A percentile compares a stretch with the other conserved stretches of the same genome.
These are phyloP conservation scores for Tetrapisispora arboricola DNA, from an alignment of 805 yeast species.

Conservation along the genomic window DNA sequence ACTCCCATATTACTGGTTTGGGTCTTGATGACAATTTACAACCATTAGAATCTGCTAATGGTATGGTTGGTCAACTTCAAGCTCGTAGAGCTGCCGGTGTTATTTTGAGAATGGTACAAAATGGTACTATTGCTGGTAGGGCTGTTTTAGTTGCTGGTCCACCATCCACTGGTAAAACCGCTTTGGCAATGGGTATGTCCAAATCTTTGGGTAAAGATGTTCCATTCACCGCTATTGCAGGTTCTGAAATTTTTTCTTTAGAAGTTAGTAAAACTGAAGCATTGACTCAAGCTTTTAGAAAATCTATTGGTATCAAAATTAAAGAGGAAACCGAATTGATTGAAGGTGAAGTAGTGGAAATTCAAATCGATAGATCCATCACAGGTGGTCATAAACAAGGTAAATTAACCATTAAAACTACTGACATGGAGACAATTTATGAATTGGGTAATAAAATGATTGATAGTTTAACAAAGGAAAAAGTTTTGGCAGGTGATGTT, in stretches of 20 bases:
- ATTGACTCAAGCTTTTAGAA: constrained; percentile 90
- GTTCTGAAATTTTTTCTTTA: constrained; percentile 84
- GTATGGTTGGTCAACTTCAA: constrained; percentile 94
- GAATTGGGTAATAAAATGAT: constrained; percentile 92
- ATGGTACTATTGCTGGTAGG: constrained; percentile 92
- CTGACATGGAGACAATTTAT: constrained; percentile 97
- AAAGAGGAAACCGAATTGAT: constrained; percentile 95
- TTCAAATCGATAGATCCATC: constrained; percentile 83
- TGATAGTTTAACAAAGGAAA: constrained; percentile 87
- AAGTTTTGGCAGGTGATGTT: constrained; percentile 94
- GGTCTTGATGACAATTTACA: constrained; percentile 89
- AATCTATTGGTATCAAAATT: constrained; percentile 88
- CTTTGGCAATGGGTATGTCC: constrained; percentile 88
- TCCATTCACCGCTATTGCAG: constrained; percentile 92
- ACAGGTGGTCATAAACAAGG: constrained; percentile 99
- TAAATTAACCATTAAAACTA: constrained; percentile 90
- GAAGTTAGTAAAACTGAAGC: constrained; percentile 95
- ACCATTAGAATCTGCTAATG: constrained; percentile 76
- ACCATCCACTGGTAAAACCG: constrained; percentile 98
- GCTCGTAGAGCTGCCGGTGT: constrained; percentile 97
- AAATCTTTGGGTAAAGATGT: constrained; percentile 61
- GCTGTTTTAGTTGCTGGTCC: constrained; percentile 96
- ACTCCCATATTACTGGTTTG: constrained; percentile 90
- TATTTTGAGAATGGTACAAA: constrained; percentile 83
- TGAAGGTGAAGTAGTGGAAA: constrained; percentile 98